Evolutionary conservation across 257 asterid genomes (phyloP), one percentile per base, ranked within the genome.

Genomic region (Primulina eburnea): DNA sequence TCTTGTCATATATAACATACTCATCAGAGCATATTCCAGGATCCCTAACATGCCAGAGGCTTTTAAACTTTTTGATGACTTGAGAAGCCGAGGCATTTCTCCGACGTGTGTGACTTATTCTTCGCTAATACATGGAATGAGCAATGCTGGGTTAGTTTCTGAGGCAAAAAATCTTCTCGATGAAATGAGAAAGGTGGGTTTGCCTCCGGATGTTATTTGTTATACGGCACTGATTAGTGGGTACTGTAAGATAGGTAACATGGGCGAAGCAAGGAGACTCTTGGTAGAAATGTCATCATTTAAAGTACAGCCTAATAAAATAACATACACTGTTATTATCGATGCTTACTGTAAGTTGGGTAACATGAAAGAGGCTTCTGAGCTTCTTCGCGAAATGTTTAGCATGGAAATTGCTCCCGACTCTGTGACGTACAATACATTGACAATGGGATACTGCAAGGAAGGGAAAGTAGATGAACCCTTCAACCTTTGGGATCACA

Each of bases 141-240:
- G 98, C 84, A 82, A 68, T 17, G 43, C 52, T 53, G 84, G 92
- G 24, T 77, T 65, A 69, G 72, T 82, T 69, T 85, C 87, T 43
- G 86, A 83, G 38, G 83, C 96, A 3, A 84, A 76, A 72, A 18
- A 50, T 65, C 84, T 90, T 72, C 72, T 87, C 59, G 78, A 75
- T 40, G 88, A 76, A 71, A 92, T 90, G 96, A 78, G 79, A 76
- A 79, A 64, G 64, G 89, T 86, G 34, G 86, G 92, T 56, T 78
- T 92, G 81, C 63, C 67, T 38, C 98, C 96, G 20, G 67, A 90
- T 76, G 96, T 90, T 73, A 82, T 90, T 63, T 86, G 96, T 74
- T 90, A 88, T 75, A 92, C 98, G 69, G 97, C 96, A 30, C 73
- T 92, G 32, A 82, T 92, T 28, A 81, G 87, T 72, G 96, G 98